Evolutionary conservation across 345 rosid species (phyloP).

Genomic region (Lenwebbia sp.): DNA sequence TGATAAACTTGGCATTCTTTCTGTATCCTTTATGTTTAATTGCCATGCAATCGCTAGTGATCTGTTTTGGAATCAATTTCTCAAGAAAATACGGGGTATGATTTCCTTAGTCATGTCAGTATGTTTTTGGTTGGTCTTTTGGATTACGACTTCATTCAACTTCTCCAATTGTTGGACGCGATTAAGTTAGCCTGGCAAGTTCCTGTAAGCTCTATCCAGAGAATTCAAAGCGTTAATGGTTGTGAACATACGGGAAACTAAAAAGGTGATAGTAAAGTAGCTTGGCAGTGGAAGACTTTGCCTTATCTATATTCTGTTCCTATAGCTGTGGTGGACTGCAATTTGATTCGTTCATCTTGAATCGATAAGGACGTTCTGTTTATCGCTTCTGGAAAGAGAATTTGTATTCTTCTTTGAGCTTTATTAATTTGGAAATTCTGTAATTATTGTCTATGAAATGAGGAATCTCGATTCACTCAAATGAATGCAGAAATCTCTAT

Average conservation of each 20-base stretch:
- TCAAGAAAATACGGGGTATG: not conserved
- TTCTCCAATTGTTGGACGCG: not conserved
- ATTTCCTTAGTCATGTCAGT: not conserved
- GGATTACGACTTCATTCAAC: not conserved
- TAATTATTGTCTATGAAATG: not conserved
- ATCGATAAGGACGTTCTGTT: not conserved
- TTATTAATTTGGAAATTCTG: not conserved
- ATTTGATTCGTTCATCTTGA: not conserved
- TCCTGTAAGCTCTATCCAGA: not conserved
- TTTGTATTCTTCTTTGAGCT: not conserved
- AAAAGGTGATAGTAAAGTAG: not conserved
- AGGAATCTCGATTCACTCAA: not conserved
- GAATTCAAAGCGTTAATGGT: not conserved
- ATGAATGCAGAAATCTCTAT: not conserved
- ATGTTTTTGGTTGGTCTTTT: not conserved
- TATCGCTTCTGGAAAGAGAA: not conserved
- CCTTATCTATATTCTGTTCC: not conserved
- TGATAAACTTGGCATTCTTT: not conserved
- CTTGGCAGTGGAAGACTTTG: not conserved
- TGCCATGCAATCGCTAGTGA: not conserved
- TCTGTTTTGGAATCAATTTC: not conserved
- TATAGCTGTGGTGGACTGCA: not conserved
- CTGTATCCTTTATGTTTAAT: not conserved
- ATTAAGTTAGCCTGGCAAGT: not conserved
- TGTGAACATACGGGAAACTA: not conserved